Evolutionary conservation across 2,329 filamentous ascomycete species (phyloP), one percentile per base, ranked within the genome.

Genomic region (Claviceps sorghi): DNA sequence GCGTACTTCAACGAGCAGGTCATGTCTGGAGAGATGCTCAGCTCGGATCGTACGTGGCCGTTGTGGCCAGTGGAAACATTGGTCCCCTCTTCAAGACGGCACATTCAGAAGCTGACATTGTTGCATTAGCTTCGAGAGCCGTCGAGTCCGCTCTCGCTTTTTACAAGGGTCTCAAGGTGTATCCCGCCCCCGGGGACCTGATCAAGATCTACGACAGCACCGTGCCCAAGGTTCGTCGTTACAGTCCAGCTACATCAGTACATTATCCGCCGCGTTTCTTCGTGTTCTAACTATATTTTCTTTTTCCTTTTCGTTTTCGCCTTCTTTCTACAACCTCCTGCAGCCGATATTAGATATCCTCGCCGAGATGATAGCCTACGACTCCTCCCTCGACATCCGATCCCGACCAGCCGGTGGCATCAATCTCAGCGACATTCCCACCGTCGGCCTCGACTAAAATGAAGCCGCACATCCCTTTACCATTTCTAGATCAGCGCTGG

Each of bases 161-260:
- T 74, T 98, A 97, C 80, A 94, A 90, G 78, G 93, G 90, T 45
- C 80, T 98, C 60, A 98, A 98, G 79, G 93, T 97, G 61, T 98
- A 98, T 73, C 93, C 93, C 50, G 86, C 88, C 63, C 93, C 91
- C 13, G 80, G 84, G 62, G 93, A 97, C 65, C 76, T 98, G 62
- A 96, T 98, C 68, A 80, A 80, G 63, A 95, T 98, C 69, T 98
- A 98, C 72, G 93, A 98, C 71, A 95, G 95, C 80, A 97, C 93
- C 34, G 90, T 97, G 46, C 85, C 91, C 61, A 96, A 96, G 86
- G 90, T 88, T 61, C 56, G 63, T 48, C 30, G 36, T 29, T 13
- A 32, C 17, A 38, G 19, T 21, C 32, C 43, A 26, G 2, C 22
- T 11, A 26, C 5, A 26, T 5, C 26, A 26, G 1, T 2, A 22